Percentiles rank a stretch among this genome's conserved stretches.
Evolutionary conservation across 169 alveolate genomes (phyloP).

Genomic region (Pseudocohnilembus persalinus): DNA sequence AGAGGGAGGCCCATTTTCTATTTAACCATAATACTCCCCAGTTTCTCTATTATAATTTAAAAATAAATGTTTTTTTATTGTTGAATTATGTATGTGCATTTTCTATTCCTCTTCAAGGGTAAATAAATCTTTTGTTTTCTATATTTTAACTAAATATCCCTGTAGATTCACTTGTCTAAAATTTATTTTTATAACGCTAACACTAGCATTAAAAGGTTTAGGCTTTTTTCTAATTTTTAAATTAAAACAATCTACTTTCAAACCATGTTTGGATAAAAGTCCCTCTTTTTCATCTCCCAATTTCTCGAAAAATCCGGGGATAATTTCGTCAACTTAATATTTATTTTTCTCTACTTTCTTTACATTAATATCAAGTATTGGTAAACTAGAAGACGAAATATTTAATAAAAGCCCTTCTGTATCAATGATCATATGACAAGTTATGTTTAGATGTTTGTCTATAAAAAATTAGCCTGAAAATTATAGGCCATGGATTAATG

Average conservation of each 20-base stretch:
- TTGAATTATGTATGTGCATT: background rate
- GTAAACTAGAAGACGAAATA: background rate
- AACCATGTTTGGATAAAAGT: background rate
- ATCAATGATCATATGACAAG: background rate
- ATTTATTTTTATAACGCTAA: background rate
- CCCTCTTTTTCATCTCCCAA: conserved; percentile 15
- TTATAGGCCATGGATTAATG: conserved; percentile 16
- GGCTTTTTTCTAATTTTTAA: conserved; percentile 7
- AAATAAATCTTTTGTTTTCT: background rate
- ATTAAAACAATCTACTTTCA: background rate
- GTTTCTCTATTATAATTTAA: background rate
- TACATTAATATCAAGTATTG: background rate
- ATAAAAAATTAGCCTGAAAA: conserved; percentile 7
- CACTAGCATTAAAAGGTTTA: conserved; percentile 4
- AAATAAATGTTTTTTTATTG: background rate
- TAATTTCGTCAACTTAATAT: background rate
- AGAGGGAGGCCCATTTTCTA: background rate
- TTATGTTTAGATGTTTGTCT: conserved; percentile 5
- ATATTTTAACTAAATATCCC: conserved; percentile 16
- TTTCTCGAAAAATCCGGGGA: conserved; percentile 4
- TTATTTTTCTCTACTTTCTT: conserved; percentile 19
- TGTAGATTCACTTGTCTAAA: background rate
- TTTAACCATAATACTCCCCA: background rate
- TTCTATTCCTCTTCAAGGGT: background rate
- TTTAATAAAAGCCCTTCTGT: background rate